phyloP scores from a whole-genome alignment of 441 rosid species.

The Bocquillonia castaneifolia region DNA sequence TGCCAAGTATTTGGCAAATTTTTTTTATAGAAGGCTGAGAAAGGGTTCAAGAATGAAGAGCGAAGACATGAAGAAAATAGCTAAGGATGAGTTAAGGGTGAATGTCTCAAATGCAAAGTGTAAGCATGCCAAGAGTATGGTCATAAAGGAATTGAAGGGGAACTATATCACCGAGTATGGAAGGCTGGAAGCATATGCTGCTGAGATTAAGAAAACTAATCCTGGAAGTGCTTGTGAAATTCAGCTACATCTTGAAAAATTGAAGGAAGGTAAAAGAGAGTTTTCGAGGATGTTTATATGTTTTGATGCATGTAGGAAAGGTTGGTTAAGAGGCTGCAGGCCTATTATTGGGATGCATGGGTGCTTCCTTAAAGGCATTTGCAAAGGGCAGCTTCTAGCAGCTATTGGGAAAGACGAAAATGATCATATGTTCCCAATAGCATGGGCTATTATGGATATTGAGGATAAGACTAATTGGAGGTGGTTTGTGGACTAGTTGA shows the following conservation, averaged over 20 bases:
- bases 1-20: too few species aligned
- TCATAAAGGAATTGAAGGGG: background rate
- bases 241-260: background rate
- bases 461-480: too few species aligned
- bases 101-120: background rate
- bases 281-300: background rate
- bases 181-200: background rate
- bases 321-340: background rate
- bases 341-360: background rate
- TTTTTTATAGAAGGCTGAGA: too few species aligned
- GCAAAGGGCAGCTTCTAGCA: background rate
- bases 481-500: too few species aligned
- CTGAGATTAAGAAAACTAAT: background rate
- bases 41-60: too few species aligned
- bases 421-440: background rate
- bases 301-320: background rate
- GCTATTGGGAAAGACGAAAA: background rate
- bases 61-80: too few species aligned
- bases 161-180: background rate
- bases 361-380: background rate
- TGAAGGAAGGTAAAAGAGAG: background rate
- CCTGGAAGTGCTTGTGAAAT: background rate
- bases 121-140: background rate
- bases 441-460: too few species aligned
- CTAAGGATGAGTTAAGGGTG: too few species aligned